Evolutionary conservation across 768 basidiomycete species (phyloP).

Genomic region (Leccinellum luteum): DNA sequence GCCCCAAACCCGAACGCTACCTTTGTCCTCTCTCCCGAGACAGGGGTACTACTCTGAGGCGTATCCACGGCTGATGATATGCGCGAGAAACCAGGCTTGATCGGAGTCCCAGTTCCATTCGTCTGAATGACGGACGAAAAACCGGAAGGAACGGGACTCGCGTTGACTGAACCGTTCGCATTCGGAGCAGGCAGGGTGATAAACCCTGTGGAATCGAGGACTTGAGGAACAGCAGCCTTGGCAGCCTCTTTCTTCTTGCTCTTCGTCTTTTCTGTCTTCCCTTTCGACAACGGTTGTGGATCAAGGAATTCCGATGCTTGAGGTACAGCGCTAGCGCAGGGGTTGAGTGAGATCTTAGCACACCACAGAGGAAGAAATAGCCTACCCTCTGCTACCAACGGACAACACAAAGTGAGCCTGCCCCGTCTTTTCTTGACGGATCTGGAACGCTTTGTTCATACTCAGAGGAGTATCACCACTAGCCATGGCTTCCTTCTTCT

Average conservation of each 20-base stretch:
- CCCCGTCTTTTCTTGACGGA: conserved; percentile 89
- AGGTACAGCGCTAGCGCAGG: conserved; percentile 68
- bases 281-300: conserved; percentile 75
- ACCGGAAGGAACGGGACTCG: conserved; percentile 45
- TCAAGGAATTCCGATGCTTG: conserved; percentile 81
- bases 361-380: conserved; percentile 1
- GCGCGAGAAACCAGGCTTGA: conserved; percentile 70
- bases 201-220: conserved; percentile 55
- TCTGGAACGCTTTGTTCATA: conserved; percentile 93
- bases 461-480: conserved; percentile 95
- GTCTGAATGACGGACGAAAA: conserved; percentile 28
- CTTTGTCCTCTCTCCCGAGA: conserved; percentile 63
- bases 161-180: conserved; percentile 37
- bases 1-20: conserved; percentile 74
- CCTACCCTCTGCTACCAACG: conserved; percentile 89
- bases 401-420: conserved; percentile 96
- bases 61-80: conserved; percentile 57
- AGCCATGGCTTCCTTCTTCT: conserved; percentile 90
- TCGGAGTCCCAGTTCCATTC: conserved; percentile 52
- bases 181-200: conserved; percentile 69
- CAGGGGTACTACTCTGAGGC: conserved; percentile 47
- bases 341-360: conserved; percentile 2
- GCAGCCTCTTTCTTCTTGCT: conserved; percentile 72
- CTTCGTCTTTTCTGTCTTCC: conserved; percentile 79
- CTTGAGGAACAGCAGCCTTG: conserved; percentile 46